Conservation (phyloP, 192 early-diverging fungal species). For the Kappamyces sp. region DNA sequence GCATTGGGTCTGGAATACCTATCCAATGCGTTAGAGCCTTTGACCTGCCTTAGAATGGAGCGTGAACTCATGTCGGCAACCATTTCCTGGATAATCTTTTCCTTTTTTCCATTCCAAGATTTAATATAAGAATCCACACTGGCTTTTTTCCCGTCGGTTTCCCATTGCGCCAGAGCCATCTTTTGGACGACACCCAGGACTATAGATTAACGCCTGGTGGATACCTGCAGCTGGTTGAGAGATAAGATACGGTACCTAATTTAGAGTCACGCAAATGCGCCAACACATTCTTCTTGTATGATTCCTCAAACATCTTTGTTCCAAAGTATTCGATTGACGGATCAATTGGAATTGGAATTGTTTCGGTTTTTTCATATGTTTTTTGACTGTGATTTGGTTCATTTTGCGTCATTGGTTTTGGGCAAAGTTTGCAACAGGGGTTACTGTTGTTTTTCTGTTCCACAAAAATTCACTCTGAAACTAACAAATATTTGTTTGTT, state of each 20-base stretch:
- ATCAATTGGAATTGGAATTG: constrained; percentile 7
- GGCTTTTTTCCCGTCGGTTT: background rate
- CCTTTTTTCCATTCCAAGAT: constrained; percentile 13
- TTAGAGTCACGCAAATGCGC: too few species aligned
- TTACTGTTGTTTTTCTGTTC: background rate
- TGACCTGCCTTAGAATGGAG: constrained; percentile 51
- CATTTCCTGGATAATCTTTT: constrained; percentile 44
- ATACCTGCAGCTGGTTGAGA: too few species aligned
- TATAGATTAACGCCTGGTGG: background rate
- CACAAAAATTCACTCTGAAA: background rate
- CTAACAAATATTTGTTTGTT: too few species aligned
- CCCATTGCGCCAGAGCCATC: background rate
- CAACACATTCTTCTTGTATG: too few species aligned
- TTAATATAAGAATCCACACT: background rate
- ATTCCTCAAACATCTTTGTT: constrained; percentile 9
- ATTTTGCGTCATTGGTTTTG: background rate
- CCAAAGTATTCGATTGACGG: constrained; percentile 13
- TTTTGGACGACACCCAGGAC: background rate
- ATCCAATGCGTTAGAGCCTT: background rate
- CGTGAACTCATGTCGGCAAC: constrained; percentile 62
- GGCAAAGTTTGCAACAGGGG: background rate
- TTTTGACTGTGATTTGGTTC: constrained; percentile 10
- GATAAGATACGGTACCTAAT: too few species aligned
- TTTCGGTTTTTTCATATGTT: constrained; percentile 5
- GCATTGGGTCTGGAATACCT: background rate